Base-by-base conservation (phyloP, 1,284 basidiomycete species). In the Psilocybe mexicana region DNA sequence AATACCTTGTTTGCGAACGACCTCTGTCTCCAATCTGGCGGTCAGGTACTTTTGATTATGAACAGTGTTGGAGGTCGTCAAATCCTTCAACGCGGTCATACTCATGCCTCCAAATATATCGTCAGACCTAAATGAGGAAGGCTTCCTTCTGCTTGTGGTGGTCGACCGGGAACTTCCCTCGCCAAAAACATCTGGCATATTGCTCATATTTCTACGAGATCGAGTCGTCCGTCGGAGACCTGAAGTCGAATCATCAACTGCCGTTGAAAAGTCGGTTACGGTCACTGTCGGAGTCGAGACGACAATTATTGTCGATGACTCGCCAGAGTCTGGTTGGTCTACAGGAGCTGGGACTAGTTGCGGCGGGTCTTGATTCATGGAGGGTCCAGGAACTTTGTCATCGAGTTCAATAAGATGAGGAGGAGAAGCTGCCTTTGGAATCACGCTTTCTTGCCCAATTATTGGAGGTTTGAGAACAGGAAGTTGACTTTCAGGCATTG, bases 41-140 rank as follows among this genome's bases (percentile, higher is more conserved):
- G 78, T 77, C 28, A 85, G 65, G 54, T 86, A 88, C 49, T 78
- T 74, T 71, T 92, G 87, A 63, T 92, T 92, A 67, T 75, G 82
- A 47, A 75, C 71, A 3, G 90, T 92, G 69, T 92, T 92, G 36
- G 82, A 78, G 14, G 76, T 79, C 4, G 90, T 92, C 50, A 92
- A 77, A 30, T 84, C 79, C 66, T 83, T 86, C 53, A 92, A 73
- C 8, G 88, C 86, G 1, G 82, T 76, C 10, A 83, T 81, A 50
- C 79, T 87, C 82, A 90, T 85, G 25, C 84, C 82, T 51, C 77
- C 76, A 66, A 88, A 87, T 18, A 72, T 72, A 43, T 72, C 73
- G 47, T 81, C 81, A 33, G 70, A 64, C 35, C 69, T 73, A 40
- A 67, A 67, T 28, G 72, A 59, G 23, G 68, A 72, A 55, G 70